Percentiles rank a stretch among this genome's conserved stretches.
These are phyloP conservation scores for Pyrenophora teres DNA, from an alignment of 2,329 filamentous ascomycete species.

Conservation along the genomic window DNA sequence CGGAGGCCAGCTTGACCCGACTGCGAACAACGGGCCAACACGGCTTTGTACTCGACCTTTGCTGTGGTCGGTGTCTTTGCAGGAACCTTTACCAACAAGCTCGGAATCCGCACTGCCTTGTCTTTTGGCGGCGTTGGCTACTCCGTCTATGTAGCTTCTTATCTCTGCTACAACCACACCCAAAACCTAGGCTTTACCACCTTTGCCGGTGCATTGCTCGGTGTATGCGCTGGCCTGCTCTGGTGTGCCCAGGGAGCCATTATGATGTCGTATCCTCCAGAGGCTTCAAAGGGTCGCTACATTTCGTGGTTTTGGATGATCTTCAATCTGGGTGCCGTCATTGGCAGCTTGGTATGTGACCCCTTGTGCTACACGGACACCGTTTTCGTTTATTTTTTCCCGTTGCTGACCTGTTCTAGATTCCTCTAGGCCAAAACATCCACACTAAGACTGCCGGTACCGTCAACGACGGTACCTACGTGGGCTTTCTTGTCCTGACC, in stretches of 20 bases:
- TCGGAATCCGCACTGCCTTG: slow-evolving; percentile 71
- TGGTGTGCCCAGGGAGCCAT: slow-evolving; percentile 85
- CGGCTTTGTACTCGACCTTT: slow-evolving; percentile 74
- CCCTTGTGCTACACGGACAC: slow-evolving; percentile 41
- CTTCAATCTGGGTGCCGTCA: slow-evolving; percentile 89
- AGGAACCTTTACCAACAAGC: slow-evolving; percentile 74
- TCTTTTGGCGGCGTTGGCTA: slow-evolving; percentile 77
- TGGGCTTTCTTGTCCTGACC: slow-evolving; percentile 86
- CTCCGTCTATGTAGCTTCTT: slow-evolving; percentile 72
- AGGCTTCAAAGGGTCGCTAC: slow-evolving; percentile 81
- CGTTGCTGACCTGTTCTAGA: slow-evolving; percentile 49
- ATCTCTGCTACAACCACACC: slow-evolving; percentile 73
- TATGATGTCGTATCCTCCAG: slow-evolving; percentile 87
- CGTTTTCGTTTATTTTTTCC: background rate
- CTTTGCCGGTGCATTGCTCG: slow-evolving; percentile 76
- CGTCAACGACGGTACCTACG: slow-evolving; percentile 80
- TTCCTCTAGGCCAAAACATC: slow-evolving; percentile 75
- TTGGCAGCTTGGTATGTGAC: slow-evolving; percentile 70
- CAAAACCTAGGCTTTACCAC: slow-evolving; percentile 71
- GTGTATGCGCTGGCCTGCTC: slow-evolving; percentile 77
- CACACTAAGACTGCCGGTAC: slow-evolving; percentile 57
- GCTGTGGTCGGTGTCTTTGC: slow-evolving; percentile 67
- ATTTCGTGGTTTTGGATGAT: slow-evolving; percentile 95
- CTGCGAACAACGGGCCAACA: slow-evolving; percentile 69
- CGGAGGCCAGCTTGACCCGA: slow-evolving; percentile 54